Evolutionary conservation across 495 filamentous ascomycete genomes (phyloP).

Genomic region (Talaromyces liani): DNA sequence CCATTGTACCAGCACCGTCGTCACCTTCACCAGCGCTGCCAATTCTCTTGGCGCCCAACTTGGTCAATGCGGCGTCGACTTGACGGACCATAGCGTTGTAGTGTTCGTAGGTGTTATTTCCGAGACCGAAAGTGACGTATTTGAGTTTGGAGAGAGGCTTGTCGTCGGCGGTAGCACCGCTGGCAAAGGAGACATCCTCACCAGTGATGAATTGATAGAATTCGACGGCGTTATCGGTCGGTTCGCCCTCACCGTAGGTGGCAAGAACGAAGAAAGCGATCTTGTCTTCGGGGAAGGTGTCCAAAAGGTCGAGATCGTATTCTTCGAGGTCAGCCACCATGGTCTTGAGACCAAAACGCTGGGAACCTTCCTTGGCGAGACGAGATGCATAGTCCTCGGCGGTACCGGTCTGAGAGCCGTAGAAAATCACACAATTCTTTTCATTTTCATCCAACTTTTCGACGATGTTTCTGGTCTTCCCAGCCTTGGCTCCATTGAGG

Average conservation of each 20-base stretch:
- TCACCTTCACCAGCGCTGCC: conserved; percentile 91
- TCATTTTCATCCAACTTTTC: conserved; percentile 92
- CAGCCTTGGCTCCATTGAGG: conserved; percentile 69
- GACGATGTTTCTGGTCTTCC: conserved; percentile 83
- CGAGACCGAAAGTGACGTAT: conserved; percentile 92
- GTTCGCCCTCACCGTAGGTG: conserved; percentile 97
- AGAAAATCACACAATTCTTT: conserved; percentile 98
- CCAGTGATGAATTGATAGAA: conserved; percentile 94
- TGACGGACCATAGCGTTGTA: conserved; percentile 98
- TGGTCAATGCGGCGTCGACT: conserved; percentile 69
- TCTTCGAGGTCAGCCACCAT: conserved; percentile 99
- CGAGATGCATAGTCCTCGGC: conserved; percentile 99
- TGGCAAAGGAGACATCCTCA: conserved; percentile 75
- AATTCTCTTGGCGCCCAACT: conserved; percentile 75
- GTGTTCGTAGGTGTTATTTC: conserved; percentile 98
- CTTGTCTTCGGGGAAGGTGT: conserved; percentile 82
- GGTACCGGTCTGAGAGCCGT: conserved; percentile 96
- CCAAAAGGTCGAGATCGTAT: conserved; percentile 94
- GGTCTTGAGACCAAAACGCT: conserved; percentile 92
- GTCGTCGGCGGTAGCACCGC: conserved; percentile 54
- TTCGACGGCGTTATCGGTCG: conserved; percentile 97
- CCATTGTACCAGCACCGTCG: conserved; percentile 98
- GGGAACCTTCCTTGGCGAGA: conserved; percentile 93
- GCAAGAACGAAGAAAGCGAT: conserved; percentile 91
- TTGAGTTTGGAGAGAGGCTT: conserved; percentile 76